Conservation (phyloP, 345 rosid species). For the Corymbia maculata region DNA sequence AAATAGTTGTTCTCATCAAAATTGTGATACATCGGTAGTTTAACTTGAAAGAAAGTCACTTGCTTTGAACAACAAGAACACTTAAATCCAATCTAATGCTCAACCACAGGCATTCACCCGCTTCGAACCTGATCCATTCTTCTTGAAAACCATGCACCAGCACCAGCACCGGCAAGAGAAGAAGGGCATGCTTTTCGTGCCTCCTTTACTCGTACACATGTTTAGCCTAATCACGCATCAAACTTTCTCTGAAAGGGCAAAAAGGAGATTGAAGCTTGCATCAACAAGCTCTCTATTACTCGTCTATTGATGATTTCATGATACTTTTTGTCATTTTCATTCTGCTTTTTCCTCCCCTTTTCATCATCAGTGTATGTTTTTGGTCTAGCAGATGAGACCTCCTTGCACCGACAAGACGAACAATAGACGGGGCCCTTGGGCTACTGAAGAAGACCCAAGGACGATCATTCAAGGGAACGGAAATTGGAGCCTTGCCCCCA, state of each 20-base stretch:
- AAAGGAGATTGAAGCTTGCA: not conserved
- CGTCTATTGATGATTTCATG: not conserved
- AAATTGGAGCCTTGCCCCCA: conserved; percentile 46
- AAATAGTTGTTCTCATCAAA: not conserved
- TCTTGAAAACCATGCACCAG: not conserved
- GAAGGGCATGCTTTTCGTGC: not conserved
- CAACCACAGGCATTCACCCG: not conserved
- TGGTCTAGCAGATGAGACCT: conserved; percentile 8
- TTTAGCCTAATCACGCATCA: not conserved
- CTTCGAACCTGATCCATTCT: not conserved
- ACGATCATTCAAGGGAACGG: conserved; percentile 41
- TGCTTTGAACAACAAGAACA: not conserved
- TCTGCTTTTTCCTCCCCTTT: not conserved
- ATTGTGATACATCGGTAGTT: not conserved
- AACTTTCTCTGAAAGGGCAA: not conserved
- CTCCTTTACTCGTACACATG: not conserved
- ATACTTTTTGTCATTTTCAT: not conserved
- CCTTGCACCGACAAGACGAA: conserved; percentile 41
- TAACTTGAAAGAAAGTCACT: not conserved
- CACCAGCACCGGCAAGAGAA: not conserved
- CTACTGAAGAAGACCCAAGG: conserved; percentile 59
- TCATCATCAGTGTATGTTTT: not conserved
- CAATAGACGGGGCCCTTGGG: conserved; percentile 39
- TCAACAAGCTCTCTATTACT: not conserved
- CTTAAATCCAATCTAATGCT: not conserved